Percentiles rank a stretch among this genome's conserved stretches.
Conservation (phyloP, 768 basidiomycete species). For the Russula olivacea region DNA sequence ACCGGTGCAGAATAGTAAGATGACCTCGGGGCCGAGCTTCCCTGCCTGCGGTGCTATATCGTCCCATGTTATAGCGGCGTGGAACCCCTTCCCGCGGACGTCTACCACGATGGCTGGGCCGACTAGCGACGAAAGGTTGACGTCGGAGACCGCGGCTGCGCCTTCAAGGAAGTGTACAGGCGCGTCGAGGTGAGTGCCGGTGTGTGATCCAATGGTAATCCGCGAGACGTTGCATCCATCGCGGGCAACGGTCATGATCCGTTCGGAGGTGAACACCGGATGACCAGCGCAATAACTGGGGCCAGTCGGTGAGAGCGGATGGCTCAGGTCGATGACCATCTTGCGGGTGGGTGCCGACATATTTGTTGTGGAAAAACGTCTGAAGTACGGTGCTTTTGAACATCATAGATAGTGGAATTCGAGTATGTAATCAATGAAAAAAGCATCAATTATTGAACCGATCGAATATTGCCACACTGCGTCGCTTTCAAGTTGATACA, state of each 20-base stretch:
- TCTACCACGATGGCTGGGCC: conserved; percentile 54
- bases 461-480: neutral
- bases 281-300: conserved; percentile 55
- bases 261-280: conserved; percentile 40
- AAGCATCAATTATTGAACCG: neutral
- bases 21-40: conserved; percentile 37
- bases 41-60: conserved; percentile 37
- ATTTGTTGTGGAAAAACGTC: neutral
- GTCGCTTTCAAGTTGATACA: neutral
- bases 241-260: conserved; percentile 36
- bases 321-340: conserved; percentile 49
- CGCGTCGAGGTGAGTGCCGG: conserved; percentile 76
- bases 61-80: conserved; percentile 53
- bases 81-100: conserved; percentile 39
- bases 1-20: conserved; percentile 56
- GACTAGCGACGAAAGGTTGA: conserved; percentile 49
- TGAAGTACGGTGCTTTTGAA: conserved; percentile 2
- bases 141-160: conserved; percentile 52
- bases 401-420: neutral
- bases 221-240: conserved; percentile 49
- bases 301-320: conserved; percentile 38
- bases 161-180: conserved; percentile 63
- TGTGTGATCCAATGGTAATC: conserved; percentile 59
- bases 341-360: conserved; percentile 9
- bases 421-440: neutral